phyloP scores from a whole-genome alignment of 352 stramenopile species.

The Globisporangium nodosum region DNA sequence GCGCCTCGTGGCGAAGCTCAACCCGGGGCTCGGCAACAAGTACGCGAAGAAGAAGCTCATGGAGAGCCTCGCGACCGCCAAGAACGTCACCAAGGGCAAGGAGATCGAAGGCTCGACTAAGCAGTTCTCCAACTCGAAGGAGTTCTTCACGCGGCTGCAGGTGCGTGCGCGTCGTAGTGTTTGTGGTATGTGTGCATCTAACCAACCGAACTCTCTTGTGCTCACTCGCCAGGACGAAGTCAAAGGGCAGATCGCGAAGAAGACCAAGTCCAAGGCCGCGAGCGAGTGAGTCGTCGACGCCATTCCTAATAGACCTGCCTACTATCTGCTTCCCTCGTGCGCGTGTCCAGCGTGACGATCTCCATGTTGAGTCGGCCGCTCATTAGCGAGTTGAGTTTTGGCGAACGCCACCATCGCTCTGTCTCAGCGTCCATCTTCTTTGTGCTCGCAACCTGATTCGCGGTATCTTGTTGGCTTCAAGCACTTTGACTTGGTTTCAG shows the following conservation, averaged over 20 bases:
- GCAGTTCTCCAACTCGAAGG: slow-evolving; percentile 86
- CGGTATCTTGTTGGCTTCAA: neutral
- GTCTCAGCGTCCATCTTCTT: no score
- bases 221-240: slow-evolving; percentile 16
- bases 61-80: slow-evolving; percentile 68
- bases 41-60: slow-evolving; percentile 94
- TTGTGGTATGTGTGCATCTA: neutral
- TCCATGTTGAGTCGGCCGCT: no score
- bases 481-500: neutral
- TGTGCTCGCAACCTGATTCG: no score
- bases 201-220: neutral
- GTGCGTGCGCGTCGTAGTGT: slow-evolving; percentile 14
- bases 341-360: no score
- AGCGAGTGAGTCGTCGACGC: neutral
- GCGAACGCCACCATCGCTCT: no score
- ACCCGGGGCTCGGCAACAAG: slow-evolving; percentile 94
- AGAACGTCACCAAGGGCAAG: slow-evolving; percentile 83
- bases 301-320: neutral
- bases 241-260: slow-evolving; percentile 24
- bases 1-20: slow-evolving; percentile 90
- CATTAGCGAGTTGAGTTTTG: no score
- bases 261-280: slow-evolving; percentile 9
- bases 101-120: slow-evolving; percentile 75
- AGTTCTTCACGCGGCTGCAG: slow-evolving; percentile 80
- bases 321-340: neutral